phyloP scores from a whole-genome alignment of 1,284 basidiomycete species.

The Pholiota adiposa region DNA sequence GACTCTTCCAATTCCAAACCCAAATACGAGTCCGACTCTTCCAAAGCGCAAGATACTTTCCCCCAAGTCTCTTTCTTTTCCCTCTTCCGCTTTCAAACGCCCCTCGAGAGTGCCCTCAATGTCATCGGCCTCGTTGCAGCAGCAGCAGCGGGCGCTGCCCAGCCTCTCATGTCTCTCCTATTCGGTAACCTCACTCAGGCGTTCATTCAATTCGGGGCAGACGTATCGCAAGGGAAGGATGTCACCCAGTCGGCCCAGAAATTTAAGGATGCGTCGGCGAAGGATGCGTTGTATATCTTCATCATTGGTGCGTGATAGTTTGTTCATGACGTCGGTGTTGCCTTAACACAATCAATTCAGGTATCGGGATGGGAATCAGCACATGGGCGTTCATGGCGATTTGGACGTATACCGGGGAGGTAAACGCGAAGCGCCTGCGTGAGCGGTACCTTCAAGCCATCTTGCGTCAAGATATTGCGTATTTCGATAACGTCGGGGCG shows the following conservation, averaged over 20 bases:
- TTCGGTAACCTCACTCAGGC: conserved; percentile 81
- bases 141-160: conserved; percentile 66
- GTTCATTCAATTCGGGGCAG: conserved; percentile 68
- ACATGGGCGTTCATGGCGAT: conserved; percentile 82
- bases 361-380: conserved; percentile 66
- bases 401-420: conserved; percentile 91
- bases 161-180: conserved; percentile 86
- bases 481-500: conserved; percentile 92
- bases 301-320: conserved; percentile 64
- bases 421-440: conserved; percentile 85
- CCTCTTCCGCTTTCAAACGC: conserved; percentile 12
- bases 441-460: conserved; percentile 77
- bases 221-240: conserved; percentile 30
- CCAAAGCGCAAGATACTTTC: not conserved
- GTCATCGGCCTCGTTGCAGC: conserved; percentile 68
- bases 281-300: conserved; percentile 67
- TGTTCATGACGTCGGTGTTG: not conserved
- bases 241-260: conserved; percentile 46
- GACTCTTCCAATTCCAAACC: not conserved
- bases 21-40: not conserved
- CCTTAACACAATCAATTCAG: conserved; percentile 35
- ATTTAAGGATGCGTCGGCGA: conserved; percentile 58
- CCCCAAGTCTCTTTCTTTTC: conserved; percentile 7
- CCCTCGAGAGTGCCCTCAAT: conserved; percentile 8
- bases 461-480: conserved; percentile 88